Evolutionary conservation across 768 basidiomycete genomes (phyloP).

Genomic region (Nevesoporus exiguus): DNA sequence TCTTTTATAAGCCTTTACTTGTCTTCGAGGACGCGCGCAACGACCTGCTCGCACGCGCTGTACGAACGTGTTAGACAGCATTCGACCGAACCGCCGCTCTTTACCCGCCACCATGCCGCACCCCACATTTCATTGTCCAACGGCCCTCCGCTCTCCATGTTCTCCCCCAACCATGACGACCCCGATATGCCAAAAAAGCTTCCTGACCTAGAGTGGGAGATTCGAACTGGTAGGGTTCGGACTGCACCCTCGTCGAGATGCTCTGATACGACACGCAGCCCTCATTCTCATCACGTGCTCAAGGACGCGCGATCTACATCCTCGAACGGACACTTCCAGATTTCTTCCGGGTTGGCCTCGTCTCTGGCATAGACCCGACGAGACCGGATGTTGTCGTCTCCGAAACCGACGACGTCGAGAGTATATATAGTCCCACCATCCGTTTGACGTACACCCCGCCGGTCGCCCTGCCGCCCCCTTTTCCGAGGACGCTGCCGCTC

Average conservation of each 20-base stretch:
- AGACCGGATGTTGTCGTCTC: constrained; percentile 32
- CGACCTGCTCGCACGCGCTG: not conserved
- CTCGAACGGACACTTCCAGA: constrained; percentile 66
- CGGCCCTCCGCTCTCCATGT: constrained; percentile 18
- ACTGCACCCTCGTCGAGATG: constrained; percentile 12
- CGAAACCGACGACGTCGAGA: constrained; percentile 38
- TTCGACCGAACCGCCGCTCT: constrained; percentile 14
- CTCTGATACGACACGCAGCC: constrained; percentile 33
- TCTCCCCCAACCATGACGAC: constrained; percentile 18
- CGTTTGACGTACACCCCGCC: constrained; percentile 70
- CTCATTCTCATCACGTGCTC: not conserved
- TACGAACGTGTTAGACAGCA: constrained; percentile 1
- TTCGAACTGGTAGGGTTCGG: constrained; percentile 57
- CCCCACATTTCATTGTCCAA: constrained; percentile 4
- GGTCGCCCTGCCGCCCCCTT: constrained; percentile 58
- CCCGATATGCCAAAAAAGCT: constrained; percentile 27
- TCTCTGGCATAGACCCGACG: constrained; percentile 50
- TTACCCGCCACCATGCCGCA: constrained; percentile 5
- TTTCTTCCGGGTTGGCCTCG: constrained; percentile 67
- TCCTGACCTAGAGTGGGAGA: constrained; percentile 74
- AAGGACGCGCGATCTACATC: constrained; percentile 70
- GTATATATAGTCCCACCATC: constrained; percentile 59
- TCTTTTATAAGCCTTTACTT: not conserved
- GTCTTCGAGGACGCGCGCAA: not conserved
- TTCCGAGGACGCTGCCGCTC: constrained; percentile 64